Conservation (phyloP, 495 filamentous ascomycete species). For the Talaromyces thailandensis region DNA sequence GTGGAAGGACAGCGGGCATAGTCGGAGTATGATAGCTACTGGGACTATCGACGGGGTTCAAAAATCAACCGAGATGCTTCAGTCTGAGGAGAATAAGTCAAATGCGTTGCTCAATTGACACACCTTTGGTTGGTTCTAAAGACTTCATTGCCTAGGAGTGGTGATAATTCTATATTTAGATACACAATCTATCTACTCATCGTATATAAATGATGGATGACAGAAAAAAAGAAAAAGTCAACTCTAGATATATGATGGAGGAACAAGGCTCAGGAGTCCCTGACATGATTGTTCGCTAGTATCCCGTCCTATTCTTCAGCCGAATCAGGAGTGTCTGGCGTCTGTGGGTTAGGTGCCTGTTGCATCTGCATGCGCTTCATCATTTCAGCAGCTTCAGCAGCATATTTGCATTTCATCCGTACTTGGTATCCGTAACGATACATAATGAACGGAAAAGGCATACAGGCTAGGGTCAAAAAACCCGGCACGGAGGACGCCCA, state of each 20-base stretch:
- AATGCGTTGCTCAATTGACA: not conserved
- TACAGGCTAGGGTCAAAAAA: constrained; percentile 54
- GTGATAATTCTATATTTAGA: too few species aligned
- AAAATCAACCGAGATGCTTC: not conserved
- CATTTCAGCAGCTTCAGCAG: constrained; percentile 42
- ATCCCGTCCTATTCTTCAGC: not conserved
- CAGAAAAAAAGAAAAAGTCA: too few species aligned
- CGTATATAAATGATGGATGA: too few species aligned
- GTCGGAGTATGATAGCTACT: constrained; percentile 13
- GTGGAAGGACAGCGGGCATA: constrained; percentile 11
- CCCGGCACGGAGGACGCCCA: constrained; percentile 63
- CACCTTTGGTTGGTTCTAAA: too few species aligned
- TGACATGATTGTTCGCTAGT: not conserved
- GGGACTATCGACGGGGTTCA: constrained; percentile 6
- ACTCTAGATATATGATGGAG: too few species aligned
- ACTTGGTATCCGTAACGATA: constrained; percentile 55
- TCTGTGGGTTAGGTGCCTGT: not conserved
- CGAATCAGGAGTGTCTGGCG: not conserved
- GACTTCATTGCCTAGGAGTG: too few species aligned
- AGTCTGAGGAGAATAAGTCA: not conserved
- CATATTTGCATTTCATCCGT: constrained; percentile 55
- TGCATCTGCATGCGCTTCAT: constrained; percentile 10
- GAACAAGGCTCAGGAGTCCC: too few species aligned
- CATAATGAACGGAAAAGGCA: constrained; percentile 63
- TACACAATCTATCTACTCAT: too few species aligned